Conservation (phyloP, 768 basidiomycete species). For the Macrocybe gigantea region DNA sequence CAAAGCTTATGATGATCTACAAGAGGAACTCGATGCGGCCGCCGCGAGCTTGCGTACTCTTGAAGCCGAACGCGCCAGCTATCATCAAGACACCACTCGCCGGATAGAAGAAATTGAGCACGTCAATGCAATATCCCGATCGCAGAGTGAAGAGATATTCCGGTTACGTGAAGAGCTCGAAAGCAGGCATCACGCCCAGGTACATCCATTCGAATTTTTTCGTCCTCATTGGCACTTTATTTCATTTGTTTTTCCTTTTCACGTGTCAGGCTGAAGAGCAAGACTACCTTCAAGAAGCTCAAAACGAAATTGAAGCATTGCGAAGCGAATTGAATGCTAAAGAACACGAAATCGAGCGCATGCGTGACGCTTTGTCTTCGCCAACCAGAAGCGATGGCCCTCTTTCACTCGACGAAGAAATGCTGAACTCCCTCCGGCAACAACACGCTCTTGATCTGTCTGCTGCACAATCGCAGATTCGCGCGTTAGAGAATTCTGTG, state of each 20-base stretch:
- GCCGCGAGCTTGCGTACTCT: constrained; percentile 49
- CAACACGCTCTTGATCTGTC: constrained; percentile 81
- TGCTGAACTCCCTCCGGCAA: constrained; percentile 63
- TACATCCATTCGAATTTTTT: constrained; percentile 10
- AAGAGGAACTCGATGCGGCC: constrained; percentile 53
- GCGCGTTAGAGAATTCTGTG: constrained; percentile 64
- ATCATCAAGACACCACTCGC: constrained; percentile 49
- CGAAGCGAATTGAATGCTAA: constrained; percentile 54
- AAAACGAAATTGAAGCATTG: constrained; percentile 67
- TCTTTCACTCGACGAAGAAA: constrained; percentile 67
- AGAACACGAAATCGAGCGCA: constrained; percentile 61
- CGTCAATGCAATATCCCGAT: constrained; percentile 34
- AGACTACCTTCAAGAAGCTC: constrained; percentile 56
- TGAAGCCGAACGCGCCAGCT: constrained; percentile 59
- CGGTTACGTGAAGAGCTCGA: constrained; percentile 48
- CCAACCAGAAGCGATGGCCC: constrained; percentile 31
- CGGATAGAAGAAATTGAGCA: constrained; percentile 56
- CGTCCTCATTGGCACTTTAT: neutral
- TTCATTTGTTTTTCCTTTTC: constrained; percentile 2
- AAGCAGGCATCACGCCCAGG: constrained; percentile 34
- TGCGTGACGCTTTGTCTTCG: constrained; percentile 42
- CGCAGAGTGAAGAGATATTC: constrained; percentile 49
- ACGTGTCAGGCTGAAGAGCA: constrained; percentile 49
- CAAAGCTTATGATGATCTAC: constrained; percentile 53
- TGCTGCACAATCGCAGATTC: constrained; percentile 71